Base-by-base conservation (phyloP, 1,284 basidiomycete species). In the Agaricales sp. region DNA sequence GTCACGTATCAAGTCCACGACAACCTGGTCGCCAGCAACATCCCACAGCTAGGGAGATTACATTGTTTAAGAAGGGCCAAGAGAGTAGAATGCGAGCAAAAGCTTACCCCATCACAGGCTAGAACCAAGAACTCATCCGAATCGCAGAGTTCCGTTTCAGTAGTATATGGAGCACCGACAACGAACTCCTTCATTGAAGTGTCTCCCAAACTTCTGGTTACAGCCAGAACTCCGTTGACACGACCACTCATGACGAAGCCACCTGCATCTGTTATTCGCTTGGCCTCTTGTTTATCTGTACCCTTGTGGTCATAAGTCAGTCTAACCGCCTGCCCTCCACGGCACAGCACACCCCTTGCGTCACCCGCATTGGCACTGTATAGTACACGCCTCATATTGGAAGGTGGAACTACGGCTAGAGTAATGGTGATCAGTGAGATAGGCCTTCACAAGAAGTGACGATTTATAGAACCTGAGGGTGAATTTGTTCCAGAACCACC, bases 141-240 rank as follows among this genome's bases (percentile, higher is more conserved):
- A 11, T 89, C 82, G 49, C 82, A 86, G 16, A 99, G 70, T 53
- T 86, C 83, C 3, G 95, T 98, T 66, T 98, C 93, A 14, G 96
- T 99, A 13, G 96, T 99, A 65, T 97, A 99, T 8, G 96, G 96
- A 30, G 91, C 80, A 1, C 96, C 96, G 41, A 99, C 95, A 4
- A 99, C 95, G 62, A 96, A 99, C 60, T 99, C 95, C 67, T 99
- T 99, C 95, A 99, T 99, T 4, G 92, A 90, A 0, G 92, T 88
- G 63, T 99, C 96, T 44, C 96, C 96, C 41, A 99, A 71, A 56
- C 92, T 95, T 46, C 96, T 77, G 14, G 96, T 99, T 16, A 99
- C 96, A 6, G 93, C 94, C 50, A 99, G 72, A 8, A 99, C 94
- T 37, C 92, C 94, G 58, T 98, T 98, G 25, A 99, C 96, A 8